Percentiles rank a stretch among this genome's conserved stretches.
These are phyloP conservation scores for Omphalea diandra DNA, from an alignment of 441 rosid species.

Conservation along the genomic window DNA sequence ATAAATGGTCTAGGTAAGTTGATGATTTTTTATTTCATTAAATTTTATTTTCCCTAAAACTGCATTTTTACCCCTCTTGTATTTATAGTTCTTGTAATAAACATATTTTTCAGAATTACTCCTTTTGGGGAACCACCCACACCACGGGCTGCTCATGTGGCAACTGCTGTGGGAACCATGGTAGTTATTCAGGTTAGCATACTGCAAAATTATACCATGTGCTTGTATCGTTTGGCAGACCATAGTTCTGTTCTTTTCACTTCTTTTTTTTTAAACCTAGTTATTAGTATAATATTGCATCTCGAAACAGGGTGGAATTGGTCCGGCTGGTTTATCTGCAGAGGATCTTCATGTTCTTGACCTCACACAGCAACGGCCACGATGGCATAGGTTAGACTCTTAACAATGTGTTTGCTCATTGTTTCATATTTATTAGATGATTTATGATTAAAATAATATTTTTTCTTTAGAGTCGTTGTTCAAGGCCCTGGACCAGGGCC, in stretches of 20 bases:
- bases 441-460: conserved; percentile 26
- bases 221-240: too few relatives aligned
- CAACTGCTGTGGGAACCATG: conserved; percentile 99
- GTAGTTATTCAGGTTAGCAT: conserved; percentile 90
- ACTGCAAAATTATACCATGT: conserved; percentile 1
- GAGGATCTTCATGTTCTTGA: conserved; percentile 99
- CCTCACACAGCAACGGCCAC: conserved; percentile 88
- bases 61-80: not conserved
- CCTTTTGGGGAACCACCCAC: conserved; percentile 98
- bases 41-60: conserved; percentile 4
- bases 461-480: conserved; percentile 81
- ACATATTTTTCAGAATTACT: conserved; percentile 55
- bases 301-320: conserved; percentile 86
- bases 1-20: conserved; percentile 93
- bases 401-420: conserved; percentile 15
- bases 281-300: conserved; percentile 22
- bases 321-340: conserved; percentile 98
- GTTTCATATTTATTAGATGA: conserved; percentile 8
- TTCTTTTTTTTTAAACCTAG: conserved; percentile 17
- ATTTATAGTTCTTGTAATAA: conserved; percentile 11
- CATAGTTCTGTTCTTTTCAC: conserved; percentile 8
- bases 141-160: conserved; percentile 99
- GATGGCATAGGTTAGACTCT: conserved; percentile 84
- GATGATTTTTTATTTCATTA: conserved; percentile 8
- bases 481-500: conserved; percentile 99